Percentiles rank a stretch among this genome's conserved stretches.
These are phyloP conservation scores for Metrosideros polymorpha DNA, from an alignment of 441 rosid genomes.

Conservation along the genomic window DNA sequence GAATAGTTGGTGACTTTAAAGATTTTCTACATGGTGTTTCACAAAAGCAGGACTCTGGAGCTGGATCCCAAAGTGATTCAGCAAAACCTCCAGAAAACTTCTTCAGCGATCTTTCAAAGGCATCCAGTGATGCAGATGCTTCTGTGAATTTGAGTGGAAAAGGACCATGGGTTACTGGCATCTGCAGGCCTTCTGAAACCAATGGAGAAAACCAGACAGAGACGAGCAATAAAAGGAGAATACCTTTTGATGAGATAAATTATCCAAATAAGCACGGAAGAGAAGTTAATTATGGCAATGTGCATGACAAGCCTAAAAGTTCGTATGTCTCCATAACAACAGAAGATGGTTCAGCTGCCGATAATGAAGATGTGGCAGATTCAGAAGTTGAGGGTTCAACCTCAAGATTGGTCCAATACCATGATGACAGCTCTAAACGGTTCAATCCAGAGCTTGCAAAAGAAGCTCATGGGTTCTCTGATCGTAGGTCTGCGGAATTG, in stretches of 20 bases:
- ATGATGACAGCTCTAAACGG: slow-evolving; percentile 40
- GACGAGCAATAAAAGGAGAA: slow-evolving; percentile 50
- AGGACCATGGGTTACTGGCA: slow-evolving; percentile 41
- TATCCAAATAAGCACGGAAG: slow-evolving; percentile 51
- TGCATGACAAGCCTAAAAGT: slow-evolving; percentile 45
- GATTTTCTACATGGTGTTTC: slow-evolving; percentile 46
- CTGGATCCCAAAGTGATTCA: slow-evolving; percentile 54
- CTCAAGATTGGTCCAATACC: slow-evolving; percentile 30
- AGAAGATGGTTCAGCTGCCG: slow-evolving; percentile 80
- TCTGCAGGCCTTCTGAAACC: slow-evolving; percentile 24
- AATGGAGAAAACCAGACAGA: slow-evolving; percentile 52
- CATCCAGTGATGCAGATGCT: slow-evolving; percentile 36
- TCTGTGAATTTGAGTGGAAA: slow-evolving; percentile 33
- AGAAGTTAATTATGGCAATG: slow-evolving; percentile 41
- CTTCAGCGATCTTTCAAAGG: slow-evolving; percentile 67
- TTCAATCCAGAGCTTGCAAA: slow-evolving; percentile 32
- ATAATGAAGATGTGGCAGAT: slow-evolving; percentile 92
- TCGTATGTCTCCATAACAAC: slow-evolving; percentile 63
- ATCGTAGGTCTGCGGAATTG: slow-evolving; percentile 25
- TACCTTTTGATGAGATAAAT: slow-evolving; percentile 46
- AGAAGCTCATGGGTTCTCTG: slow-evolving; percentile 38
- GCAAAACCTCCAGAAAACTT: slow-evolving; percentile 68
- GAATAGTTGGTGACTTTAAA: slow-evolving; percentile 58
- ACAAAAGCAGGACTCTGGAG: slow-evolving; percentile 43
- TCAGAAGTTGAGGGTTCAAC: slow-evolving; percentile 83